Conservation (phyloP, 768 basidiomycete genomes). For the Pulveroboletus sp. region DNA sequence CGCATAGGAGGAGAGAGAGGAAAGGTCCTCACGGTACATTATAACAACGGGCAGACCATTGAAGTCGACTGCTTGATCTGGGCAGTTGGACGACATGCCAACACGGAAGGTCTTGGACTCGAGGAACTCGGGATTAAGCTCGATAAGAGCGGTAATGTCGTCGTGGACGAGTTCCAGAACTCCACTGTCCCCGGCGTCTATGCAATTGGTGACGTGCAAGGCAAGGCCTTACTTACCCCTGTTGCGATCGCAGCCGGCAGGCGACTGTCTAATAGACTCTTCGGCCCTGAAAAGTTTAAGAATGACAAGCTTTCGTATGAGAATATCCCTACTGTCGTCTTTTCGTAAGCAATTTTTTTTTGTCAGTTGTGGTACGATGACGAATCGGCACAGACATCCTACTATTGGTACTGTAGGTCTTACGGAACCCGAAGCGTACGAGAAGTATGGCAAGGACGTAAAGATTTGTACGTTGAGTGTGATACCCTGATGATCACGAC, state of each 20-base stretch:
- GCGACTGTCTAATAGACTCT: slow-evolving; percentile 82
- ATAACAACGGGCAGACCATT: slow-evolving; percentile 68
- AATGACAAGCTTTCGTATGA: slow-evolving; percentile 83
- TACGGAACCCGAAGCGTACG: slow-evolving; percentile 85
- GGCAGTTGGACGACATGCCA: slow-evolving; percentile 88
- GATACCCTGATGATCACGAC: background rate
- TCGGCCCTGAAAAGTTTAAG: slow-evolving; percentile 82
- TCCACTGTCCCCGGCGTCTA: slow-evolving; percentile 65
- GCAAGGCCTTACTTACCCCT: slow-evolving; percentile 90
- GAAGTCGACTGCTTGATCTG: slow-evolving; percentile 87
- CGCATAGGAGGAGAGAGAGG: slow-evolving; percentile 75
- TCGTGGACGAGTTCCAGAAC: slow-evolving; percentile 91
- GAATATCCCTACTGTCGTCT: slow-evolving; percentile 92
- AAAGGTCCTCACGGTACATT: slow-evolving; percentile 67
- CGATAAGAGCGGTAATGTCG: slow-evolving; percentile 74
- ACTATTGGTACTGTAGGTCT: slow-evolving; percentile 94
- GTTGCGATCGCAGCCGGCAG: slow-evolving; percentile 97
- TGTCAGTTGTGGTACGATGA: slow-evolving; percentile 2
- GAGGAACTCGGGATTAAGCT: slow-evolving; percentile 72
- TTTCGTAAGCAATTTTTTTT: slow-evolving; percentile 63
- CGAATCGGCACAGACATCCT: slow-evolving; percentile 61
- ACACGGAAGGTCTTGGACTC: slow-evolving; percentile 74
- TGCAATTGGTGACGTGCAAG: slow-evolving; percentile 89
- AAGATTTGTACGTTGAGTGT: slow-evolving; percentile 74
- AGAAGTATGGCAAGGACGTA: slow-evolving; percentile 82